Evolutionary conservation across 768 basidiomycete genomes (phyloP).

Genomic region (Goffeauzyma gilvescens): DNA sequence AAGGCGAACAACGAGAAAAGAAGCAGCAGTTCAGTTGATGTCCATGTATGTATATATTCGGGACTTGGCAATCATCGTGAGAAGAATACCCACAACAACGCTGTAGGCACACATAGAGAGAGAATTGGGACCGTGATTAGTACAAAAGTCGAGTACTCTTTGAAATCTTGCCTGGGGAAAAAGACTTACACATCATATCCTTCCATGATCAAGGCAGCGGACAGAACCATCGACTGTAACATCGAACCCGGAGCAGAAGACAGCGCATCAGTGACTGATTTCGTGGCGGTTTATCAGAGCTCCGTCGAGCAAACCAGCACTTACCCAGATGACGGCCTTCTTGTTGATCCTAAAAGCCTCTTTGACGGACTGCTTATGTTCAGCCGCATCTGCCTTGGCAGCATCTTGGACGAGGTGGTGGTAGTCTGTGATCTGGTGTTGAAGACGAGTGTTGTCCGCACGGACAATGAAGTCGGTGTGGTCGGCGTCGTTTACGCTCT

Average conservation of each 20-base stretch:
- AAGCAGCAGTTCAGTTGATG: no score
- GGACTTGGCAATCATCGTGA: no score
- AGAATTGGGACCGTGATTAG: no score
- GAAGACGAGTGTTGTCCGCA: background rate
- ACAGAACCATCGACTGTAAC: no score
- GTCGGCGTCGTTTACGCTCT: background rate
- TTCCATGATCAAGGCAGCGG: constrained; percentile 19
- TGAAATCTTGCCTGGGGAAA: no score
- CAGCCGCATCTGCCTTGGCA: constrained; percentile 21
- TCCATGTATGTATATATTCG: no score
- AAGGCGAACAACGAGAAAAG: no score
- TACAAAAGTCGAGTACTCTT: no score
- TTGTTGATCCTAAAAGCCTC: constrained; percentile 24
- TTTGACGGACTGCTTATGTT: constrained; percentile 21
- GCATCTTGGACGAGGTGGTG: constrained; percentile 26
- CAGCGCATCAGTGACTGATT: constrained; percentile 20
- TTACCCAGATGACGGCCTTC: constrained; percentile 27
- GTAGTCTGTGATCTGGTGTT: constrained; percentile 11
- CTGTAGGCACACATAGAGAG: no score
- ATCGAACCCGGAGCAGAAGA: constrained; percentile 26
- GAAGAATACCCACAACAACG: no score
- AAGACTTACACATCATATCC: no score
- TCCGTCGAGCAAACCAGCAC: background rate
- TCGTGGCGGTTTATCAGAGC: constrained; percentile 9
- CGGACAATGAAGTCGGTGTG: background rate